Evolutionary conservation across 2,329 filamentous ascomycete genomes (phyloP).

Genomic region (Hypocrella siamensis): DNA sequence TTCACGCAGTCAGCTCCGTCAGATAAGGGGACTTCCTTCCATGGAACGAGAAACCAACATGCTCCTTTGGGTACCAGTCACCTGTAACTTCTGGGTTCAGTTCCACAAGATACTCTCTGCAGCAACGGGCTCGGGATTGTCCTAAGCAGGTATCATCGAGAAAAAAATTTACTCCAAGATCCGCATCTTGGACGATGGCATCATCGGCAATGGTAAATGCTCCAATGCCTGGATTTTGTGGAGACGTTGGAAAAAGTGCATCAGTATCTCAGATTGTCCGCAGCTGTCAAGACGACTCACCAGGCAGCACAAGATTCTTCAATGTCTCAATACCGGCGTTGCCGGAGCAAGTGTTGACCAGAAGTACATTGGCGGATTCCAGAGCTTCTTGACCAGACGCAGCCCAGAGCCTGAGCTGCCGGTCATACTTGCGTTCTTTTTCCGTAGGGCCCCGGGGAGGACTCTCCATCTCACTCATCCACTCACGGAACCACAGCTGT

Average conservation of each 20-base stretch:
- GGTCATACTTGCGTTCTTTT: constrained; percentile 72
- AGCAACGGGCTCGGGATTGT: constrained; percentile 62
- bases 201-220: constrained; percentile 83
- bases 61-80: constrained; percentile 42
- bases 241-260: not conserved
- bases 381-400: constrained; percentile 80
- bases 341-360: constrained; percentile 77
- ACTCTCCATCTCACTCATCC: not conserved
- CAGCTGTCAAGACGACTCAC: constrained; percentile 19
- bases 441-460: constrained; percentile 28
- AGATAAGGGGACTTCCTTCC: not conserved
- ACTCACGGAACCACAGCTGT: too few relatives aligned
- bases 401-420: constrained; percentile 90
- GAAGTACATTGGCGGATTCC: constrained; percentile 79
- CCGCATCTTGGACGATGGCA: constrained; percentile 57
- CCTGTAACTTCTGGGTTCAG: constrained; percentile 87
- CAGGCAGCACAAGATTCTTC: constrained; percentile 93
- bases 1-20: constrained; percentile 3
- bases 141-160: constrained; percentile 66
- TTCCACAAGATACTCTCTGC: constrained; percentile 63
- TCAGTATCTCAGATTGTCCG: not conserved
- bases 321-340: constrained; percentile 80
- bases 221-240: constrained; percentile 48
- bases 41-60: constrained; percentile 9
- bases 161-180: constrained; percentile 95